Evolutionary conservation across 2,329 filamentous ascomycete species (phyloP).

Genomic region (Lachnellula willkommii): DNA sequence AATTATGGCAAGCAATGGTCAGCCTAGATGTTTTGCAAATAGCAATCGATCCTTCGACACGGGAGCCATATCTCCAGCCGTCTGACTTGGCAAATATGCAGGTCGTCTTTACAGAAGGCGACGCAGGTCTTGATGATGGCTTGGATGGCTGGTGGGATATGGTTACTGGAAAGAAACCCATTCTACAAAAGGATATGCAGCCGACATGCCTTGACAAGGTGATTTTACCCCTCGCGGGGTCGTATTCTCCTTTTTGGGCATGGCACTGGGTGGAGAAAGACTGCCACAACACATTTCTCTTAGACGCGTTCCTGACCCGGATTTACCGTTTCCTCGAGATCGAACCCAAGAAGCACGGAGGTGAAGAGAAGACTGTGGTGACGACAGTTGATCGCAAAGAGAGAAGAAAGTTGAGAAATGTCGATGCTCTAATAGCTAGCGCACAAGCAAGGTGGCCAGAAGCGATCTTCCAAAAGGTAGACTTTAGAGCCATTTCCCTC

Average conservation of each 20-base stretch:
- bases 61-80: slow-evolving; percentile 18
- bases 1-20: slow-evolving; percentile 27
- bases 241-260: slow-evolving; percentile 27
- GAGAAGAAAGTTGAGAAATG: slow-evolving; percentile 18
- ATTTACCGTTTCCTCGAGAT: slow-evolving; percentile 11
- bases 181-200: slow-evolving; percentile 18
- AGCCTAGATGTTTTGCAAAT: slow-evolving; percentile 23
- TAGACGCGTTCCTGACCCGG: slow-evolving; percentile 14
- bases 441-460: slow-evolving; percentile 16
- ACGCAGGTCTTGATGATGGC: slow-evolving; percentile 11
- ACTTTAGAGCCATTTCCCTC: slow-evolving; percentile 19
- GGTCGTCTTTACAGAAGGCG: slow-evolving; percentile 21
- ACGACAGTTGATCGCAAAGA: slow-evolving; percentile 21
- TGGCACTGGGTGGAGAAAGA: slow-evolving; percentile 14
- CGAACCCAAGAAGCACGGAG: neutral
- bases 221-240: slow-evolving; percentile 25
- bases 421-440: slow-evolving; percentile 10
- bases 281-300: slow-evolving; percentile 11
- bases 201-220: slow-evolving; percentile 23
- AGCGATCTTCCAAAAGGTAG: slow-evolving; percentile 15
- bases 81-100: slow-evolving; percentile 15
- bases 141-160: slow-evolving; percentile 23
- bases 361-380: slow-evolving; percentile 9
- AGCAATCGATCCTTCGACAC: slow-evolving; percentile 18
- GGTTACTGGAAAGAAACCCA: slow-evolving; percentile 20